phyloP scores from a whole-genome alignment of 306 rosid species.

The Malus sylvestris region DNA sequence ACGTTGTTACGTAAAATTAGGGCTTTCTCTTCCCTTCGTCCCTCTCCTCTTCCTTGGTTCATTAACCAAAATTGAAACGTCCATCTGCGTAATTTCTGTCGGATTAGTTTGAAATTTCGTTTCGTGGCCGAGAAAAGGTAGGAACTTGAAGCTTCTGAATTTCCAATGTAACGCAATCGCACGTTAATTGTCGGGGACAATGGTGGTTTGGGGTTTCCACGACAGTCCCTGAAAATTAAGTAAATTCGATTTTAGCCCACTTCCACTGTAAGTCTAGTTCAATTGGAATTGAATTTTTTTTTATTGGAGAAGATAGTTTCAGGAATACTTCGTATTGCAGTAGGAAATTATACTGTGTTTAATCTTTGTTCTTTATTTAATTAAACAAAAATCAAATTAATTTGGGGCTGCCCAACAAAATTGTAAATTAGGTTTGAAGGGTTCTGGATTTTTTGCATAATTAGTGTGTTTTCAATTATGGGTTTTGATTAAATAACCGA shows the following conservation, averaged over 20 bases:
- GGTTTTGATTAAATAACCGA: background rate
- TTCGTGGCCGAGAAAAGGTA: background rate
- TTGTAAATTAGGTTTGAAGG: background rate
- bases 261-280: background rate
- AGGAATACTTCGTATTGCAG: background rate
- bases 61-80: background rate
- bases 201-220: background rate
- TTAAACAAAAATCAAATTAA: background rate
- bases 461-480: background rate
- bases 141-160: background rate
- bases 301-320: background rate
- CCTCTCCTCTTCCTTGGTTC: background rate
- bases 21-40: background rate
- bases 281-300: background rate
- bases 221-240: background rate
- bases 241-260: background rate
- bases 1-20: background rate
- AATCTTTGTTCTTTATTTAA: background rate
- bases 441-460: background rate
- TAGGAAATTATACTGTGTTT: background rate
- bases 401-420: background rate
- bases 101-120: background rate
- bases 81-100: background rate
- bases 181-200: background rate
- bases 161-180: background rate